Evolutionary conservation across 305 asterid genomes (phyloP), one percentile per base, ranked within the genome.

Genomic region (Solanum hybrid): DNA sequence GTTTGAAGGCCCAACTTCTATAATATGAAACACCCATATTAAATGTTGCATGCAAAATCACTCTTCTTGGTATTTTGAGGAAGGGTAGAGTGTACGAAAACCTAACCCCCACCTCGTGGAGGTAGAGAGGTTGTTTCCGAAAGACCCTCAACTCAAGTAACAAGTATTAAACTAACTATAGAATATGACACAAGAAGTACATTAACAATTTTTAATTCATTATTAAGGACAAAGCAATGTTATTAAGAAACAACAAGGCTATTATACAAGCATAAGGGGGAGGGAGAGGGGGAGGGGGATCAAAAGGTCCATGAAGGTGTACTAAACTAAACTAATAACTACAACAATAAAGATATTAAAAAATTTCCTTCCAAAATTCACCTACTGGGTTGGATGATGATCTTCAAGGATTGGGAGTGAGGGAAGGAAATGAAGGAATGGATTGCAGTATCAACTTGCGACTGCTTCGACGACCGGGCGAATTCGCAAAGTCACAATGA

Each of bases 371-470:
- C 79, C 87, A n/a, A 71, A 13, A 69, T 87, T 84, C 75, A 80
- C 84, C 88, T 13, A 10, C 40, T 81, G 37, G 26, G 22, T 35
- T 35, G 31, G n/a, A 60, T 64, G 42, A 29, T 37, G 75, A 36
- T 26, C 90, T 51, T 95, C 95, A 95, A 88, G 93, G 95, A 85
- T 92, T 94, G 20, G 92, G 91, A 1, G 96, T 91, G 71, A 96
- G 98, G 46, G 95, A 94, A 27, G 98, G 98, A 87, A 96, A 96
- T 29, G 98, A 92, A 4, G 97, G 96, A 79, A 96, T 96, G 31
- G 98, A 96, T 51, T 94, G 95, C 26, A 96, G 95, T 40, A 96
- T 93, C 93, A 96, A 91, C 94, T 94, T 96, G 46, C 98, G 92
- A 93, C 96, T 94, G 92, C 97, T 95, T 89, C 94, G 92, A 37